Conservation (phyloP, 1,284 basidiomycete genomes). For the Malassezia cuniculi region DNA sequence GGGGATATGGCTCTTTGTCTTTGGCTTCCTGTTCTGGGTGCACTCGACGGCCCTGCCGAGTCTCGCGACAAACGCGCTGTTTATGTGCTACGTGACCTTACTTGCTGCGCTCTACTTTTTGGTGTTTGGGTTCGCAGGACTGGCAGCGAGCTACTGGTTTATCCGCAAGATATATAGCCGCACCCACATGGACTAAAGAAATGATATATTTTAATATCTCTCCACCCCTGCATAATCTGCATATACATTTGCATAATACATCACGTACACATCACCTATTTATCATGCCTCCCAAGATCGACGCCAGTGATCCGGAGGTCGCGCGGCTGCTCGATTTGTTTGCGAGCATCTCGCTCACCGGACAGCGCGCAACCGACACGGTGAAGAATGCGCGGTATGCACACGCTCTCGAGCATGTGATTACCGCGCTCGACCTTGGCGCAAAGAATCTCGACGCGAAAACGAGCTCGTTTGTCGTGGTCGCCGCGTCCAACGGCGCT, state of each 20-base stretch:
- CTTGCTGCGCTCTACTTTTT: conserved; percentile 74
- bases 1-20: conserved; percentile 78
- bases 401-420: conserved; percentile 57
- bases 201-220: too few species aligned
- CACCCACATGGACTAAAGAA: too few species aligned
- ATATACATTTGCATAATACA: too few species aligned
- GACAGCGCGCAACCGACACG: conserved; percentile 63
- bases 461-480: conserved; percentile 60
- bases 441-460: conserved; percentile 58
- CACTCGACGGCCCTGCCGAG: too few species aligned
- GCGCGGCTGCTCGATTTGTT: conserved; percentile 56
- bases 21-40: too few species aligned
- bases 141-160: too few species aligned
- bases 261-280: too few species aligned
- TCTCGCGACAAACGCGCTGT: conserved; percentile 68
- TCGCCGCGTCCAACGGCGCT: conserved; percentile 53
- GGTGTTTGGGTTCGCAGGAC: too few species aligned
- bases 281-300: conserved; percentile 50
- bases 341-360: conserved; percentile 64
- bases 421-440: conserved; percentile 48
- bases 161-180: too few species aligned
- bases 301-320: conserved; percentile 49
- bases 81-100: conserved; percentile 78
- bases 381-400: conserved; percentile 37
- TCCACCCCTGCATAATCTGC: too few species aligned